Percentiles rank a stretch among this genome's conserved stretches.
Evolutionary conservation across 306 rosid species (phyloP).

Genomic region (Castanea sativa): DNA sequence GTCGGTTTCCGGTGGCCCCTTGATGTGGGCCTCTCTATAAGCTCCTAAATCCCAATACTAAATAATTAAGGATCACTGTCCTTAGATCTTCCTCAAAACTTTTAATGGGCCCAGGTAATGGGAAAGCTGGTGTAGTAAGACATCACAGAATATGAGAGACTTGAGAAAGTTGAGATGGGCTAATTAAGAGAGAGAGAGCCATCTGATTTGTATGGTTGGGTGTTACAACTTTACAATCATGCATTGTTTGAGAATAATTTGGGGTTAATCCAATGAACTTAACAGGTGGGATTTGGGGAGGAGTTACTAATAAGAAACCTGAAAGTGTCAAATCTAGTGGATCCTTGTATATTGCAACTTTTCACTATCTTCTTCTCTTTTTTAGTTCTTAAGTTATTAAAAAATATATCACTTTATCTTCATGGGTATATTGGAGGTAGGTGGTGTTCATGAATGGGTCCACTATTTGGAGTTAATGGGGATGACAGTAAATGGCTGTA

Average conservation of each 20-base stretch:
- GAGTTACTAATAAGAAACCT: background rate
- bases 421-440: constrained; percentile 30
- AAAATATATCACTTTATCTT: constrained; percentile 17
- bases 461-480: constrained; percentile 59
- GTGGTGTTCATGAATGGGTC: constrained; percentile 62
- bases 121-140: background rate
- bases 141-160: no score
- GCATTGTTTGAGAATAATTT: background rate
- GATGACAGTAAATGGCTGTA: constrained; percentile 59
- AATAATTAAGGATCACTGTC: no score
- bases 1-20: background rate
- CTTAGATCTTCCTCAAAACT: background rate
- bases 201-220: no score
- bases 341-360: background rate
- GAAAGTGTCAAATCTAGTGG: constrained; percentile 25
- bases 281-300: background rate
- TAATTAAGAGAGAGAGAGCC: no score
- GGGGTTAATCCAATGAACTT: background rate
- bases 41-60: no score
- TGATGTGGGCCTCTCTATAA: no score
- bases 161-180: no score
- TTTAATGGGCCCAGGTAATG: background rate
- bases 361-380: background rate
- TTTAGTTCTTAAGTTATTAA: constrained; percentile 9
- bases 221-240: background rate